Evolutionary conservation across 768 basidiomycete species (phyloP), one percentile per base, ranked within the genome.

Genomic region (Suillus subluteus): DNA sequence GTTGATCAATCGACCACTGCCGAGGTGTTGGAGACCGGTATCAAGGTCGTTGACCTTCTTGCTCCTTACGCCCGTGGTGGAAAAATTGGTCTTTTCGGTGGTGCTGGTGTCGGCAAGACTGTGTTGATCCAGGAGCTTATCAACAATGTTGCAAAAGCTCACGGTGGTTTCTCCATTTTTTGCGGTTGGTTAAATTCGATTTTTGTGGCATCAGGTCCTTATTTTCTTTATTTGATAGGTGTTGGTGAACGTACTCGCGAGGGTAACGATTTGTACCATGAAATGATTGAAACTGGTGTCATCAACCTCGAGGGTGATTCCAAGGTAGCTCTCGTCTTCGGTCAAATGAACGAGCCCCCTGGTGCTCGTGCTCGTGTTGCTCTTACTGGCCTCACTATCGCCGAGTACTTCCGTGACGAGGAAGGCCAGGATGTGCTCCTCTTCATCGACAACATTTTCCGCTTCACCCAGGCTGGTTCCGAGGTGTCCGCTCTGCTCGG

Each of bases 391-490:
- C 85, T 99, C 67, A 99, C 98, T 78, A 99, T 99, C 73, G 98
- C 98, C 71, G 98, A 99, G 84, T 99, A 99, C 86, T 99, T 99
- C 98, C 96, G 98, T 90, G 98, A 99, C 75, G 97, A 99, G 85
- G 97, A 99, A 85, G 98, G 98, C 70, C 98, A 99, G 82, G 98
- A 99, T 81, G 98, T 99, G 86, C 88, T 99, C 79, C 91, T 99
- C 78, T 99, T 99, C 88, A 99, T 99, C 79, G 98, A 99, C 92
- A 99, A 99, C 90, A 99, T 99, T 84, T 99, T 99, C 98, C 96
- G 98, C 79, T 99, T 99, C 94, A 99, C 98, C 74, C 98, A 99
- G 82, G 98, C 98, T 76, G 98, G 98, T 91, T 99, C 98, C 70
- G 98, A 99, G 80, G 98, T 99, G 86, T 99, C 98, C 83, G 98